Conservation (phyloP, 805 yeast species). For the Lachancea dasiensis region DNA sequence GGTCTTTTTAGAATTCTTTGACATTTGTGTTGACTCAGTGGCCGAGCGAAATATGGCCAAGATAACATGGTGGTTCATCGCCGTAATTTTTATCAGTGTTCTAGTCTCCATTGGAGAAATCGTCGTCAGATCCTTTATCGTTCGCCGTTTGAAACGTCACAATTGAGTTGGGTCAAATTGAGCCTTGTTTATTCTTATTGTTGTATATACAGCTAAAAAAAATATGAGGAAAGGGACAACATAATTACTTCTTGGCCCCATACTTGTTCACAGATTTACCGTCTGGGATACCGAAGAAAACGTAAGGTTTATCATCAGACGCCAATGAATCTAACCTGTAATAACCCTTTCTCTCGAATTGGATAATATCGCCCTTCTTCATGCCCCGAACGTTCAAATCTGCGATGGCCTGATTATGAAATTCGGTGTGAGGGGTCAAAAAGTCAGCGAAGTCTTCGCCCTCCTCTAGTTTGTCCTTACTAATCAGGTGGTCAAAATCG, state of each 20-base stretch:
- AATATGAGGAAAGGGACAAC: constrained; percentile 4
- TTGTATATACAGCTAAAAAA: not conserved
- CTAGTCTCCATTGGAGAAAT: constrained; percentile 72
- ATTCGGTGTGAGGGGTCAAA: constrained; percentile 82
- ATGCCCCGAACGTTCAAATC: constrained; percentile 71
- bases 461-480: constrained; percentile 92
- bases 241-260: constrained; percentile 54
- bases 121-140: constrained; percentile 49
- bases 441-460: constrained; percentile 90
- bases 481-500: constrained; percentile 90
- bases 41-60: constrained; percentile 90
- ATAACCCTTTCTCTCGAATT: constrained; percentile 96
- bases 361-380: constrained; percentile 83
- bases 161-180: constrained; percentile 2
- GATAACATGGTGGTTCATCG: constrained; percentile 83
- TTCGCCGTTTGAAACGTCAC: constrained; percentile 22
- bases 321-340: constrained; percentile 65
- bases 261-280: constrained; percentile 78
- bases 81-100: constrained; percentile 72
- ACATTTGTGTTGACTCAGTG: constrained; percentile 86
- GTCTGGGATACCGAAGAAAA: constrained; percentile 92
- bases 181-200: not conserved
- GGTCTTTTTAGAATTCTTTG: constrained; percentile 89
- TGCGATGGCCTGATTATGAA: constrained; percentile 70
- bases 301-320: constrained; percentile 55